Base-by-base conservation (phyloP, 1,284 basidiomycete species). In the Pyrrhoderma lamaoense region DNA sequence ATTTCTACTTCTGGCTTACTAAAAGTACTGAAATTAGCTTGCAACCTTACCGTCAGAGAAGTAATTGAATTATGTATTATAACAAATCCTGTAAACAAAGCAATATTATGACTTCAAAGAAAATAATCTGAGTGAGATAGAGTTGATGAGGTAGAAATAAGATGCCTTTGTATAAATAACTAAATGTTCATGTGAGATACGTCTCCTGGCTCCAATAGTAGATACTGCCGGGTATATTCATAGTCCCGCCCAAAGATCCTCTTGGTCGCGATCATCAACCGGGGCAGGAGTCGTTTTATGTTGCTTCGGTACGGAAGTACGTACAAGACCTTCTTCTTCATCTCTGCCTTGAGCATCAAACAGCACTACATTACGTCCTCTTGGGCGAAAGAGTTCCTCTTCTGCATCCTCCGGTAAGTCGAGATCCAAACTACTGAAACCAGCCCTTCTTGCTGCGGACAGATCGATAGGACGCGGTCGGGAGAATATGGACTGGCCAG, bases 381-480 rank as follows among this genome's bases (percentile, higher is more conserved):
- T 27, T 18, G 44, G 27, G 13, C 37, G 42, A 5, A 36, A 25
- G 36, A 49, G 43, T 37, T 57, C 57, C 48, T 74, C 73, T 11
- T 80, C 78, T 36, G 85, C 82, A 42, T 84, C 82, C 45, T 76
- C 77, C 49, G 86, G 83, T 53, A 85, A 68, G 59, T 86, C 86
- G 52, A 86, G 72, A 64, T 90, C 87, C 48, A 87, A 71, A 31
- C 27, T 31, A 48, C 70, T 72, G 71, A 83, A 77, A 59, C 89
- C 77, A 61, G 86, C 72, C 64, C 80, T 69, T 66, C 88, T 70
- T 60, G 81, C 75, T 61, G 83, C 70, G 66, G 81, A 72, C 67
- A 96, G 83, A 64, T 96, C 93, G 62, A 97, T 96, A 0, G 91
- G 90, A 61, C 87, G 91, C 5, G 93, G 92, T 45, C 85, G 82